Percentiles rank a stretch among this genome's conserved stretches.
phyloP scores from a whole-genome alignment of 495 filamentous ascomycete genomes.

The Penicillium lividum region DNA sequence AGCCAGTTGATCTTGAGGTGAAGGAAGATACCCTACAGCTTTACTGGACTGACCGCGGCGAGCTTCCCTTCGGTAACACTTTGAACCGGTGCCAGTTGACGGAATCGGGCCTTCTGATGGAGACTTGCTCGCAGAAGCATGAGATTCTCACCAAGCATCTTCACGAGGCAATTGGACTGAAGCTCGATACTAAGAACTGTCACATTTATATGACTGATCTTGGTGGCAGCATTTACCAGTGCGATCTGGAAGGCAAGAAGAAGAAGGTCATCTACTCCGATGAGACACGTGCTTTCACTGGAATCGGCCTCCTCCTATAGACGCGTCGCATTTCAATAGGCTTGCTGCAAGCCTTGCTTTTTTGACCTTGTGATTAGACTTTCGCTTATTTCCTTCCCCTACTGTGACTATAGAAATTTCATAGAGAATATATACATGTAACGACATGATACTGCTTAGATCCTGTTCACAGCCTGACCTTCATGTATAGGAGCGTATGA shows the following conservation, averaged over 20 bases:
- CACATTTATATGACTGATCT: constrained; percentile 50
- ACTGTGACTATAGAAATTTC: too few relatives aligned
- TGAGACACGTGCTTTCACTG: constrained; percentile 33
- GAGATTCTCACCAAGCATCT: constrained; percentile 39
- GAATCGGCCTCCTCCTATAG: neutral
- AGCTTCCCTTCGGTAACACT: neutral
- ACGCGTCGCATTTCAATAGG: too few relatives aligned
- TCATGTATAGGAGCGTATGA: too few relatives aligned
- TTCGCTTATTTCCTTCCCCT: too few relatives aligned
- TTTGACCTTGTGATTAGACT: too few relatives aligned
- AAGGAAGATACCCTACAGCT: too few relatives aligned
- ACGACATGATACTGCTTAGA: too few relatives aligned
- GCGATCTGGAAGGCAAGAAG: constrained; percentile 41
- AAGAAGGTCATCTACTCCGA: constrained; percentile 30
- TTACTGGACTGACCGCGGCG: neutral
- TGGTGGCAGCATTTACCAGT: constrained; percentile 47
- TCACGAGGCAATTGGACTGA: constrained; percentile 53
- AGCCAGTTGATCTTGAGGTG: too few relatives aligned
- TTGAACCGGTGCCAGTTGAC: constrained; percentile 31
- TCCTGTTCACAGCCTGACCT: too few relatives aligned
- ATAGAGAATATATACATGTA: too few relatives aligned
- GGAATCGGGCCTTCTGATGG: constrained; percentile 26
- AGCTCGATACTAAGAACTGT: constrained; percentile 40
- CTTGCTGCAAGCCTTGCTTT: too few relatives aligned
- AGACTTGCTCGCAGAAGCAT: constrained; percentile 45